Evolutionary conservation across 345 rosid species (phyloP).

Genomic region (Melaleuca quinquenervia): DNA sequence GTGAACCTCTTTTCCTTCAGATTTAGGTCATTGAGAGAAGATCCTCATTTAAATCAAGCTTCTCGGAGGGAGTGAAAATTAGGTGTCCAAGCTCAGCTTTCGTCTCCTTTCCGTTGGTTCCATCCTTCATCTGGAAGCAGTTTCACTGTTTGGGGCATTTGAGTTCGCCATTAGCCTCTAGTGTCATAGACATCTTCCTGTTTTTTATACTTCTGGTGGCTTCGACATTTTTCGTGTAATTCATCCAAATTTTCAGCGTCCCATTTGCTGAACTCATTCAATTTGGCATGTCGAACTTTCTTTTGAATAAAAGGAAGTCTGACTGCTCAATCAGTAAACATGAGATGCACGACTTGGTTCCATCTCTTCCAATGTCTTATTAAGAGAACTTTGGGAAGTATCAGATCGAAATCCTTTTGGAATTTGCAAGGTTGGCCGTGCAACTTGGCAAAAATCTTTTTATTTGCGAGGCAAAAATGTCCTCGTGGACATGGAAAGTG

Average conservation of each 20-base stretch:
- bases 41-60: background rate
- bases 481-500: too few relatives aligned
- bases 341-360: background rate
- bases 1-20: background rate
- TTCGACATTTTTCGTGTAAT: background rate
- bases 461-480: background rate
- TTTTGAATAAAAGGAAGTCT: background rate
- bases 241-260: background rate
- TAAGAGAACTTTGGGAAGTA: background rate
- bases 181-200: background rate
- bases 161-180: background rate
- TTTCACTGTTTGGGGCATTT: background rate
- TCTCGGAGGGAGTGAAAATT: background rate
- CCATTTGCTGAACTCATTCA: background rate
- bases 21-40: too few relatives aligned
- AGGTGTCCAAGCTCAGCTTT: background rate
- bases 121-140: background rate
- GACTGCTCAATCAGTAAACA: background rate
- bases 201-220: too few relatives aligned
- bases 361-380: background rate
- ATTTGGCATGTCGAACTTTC: conserved; percentile 6
- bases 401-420: background rate
- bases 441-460: background rate
- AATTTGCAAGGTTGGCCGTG: background rate
- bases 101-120: background rate